These are phyloP conservation scores for Globisporangium carolinianum DNA, from an alignment of 352 stramenopile genomes.

Conservation along the genomic window DNA sequence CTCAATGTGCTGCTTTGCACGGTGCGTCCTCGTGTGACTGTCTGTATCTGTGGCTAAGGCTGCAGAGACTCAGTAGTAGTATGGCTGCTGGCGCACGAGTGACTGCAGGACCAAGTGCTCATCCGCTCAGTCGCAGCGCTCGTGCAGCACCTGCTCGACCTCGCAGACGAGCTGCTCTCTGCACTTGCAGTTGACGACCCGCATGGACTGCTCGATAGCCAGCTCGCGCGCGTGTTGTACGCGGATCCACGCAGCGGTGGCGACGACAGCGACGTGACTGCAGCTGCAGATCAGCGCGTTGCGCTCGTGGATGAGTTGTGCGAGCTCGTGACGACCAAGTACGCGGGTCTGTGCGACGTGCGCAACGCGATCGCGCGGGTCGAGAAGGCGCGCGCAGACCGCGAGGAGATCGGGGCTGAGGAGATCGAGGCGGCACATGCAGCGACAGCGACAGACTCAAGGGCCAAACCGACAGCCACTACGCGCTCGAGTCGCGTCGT, in stretches of 20 bases:
- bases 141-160: constrained; percentile 26
- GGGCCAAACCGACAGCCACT: constrained; percentile 1
- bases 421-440: background rate
- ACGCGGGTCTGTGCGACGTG: constrained; percentile 13
- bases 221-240: background rate
- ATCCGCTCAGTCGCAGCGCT: constrained; percentile 22
- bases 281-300: constrained; percentile 5
- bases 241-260: background rate
- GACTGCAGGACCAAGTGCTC: constrained; percentile 27
- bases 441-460: background rate
- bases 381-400: constrained; percentile 6
- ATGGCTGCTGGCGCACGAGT: background rate
- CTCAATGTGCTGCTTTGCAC: constrained; percentile 39
- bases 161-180: constrained; percentile 22
- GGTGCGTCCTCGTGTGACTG: constrained; percentile 8
- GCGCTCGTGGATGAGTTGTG: constrained; percentile 18
- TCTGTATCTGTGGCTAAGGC: background rate
- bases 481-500: constrained; percentile 11
- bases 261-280: background rate
- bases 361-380: constrained; percentile 2
- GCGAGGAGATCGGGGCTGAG: constrained; percentile 2
- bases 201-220: constrained; percentile 5
- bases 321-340: constrained; percentile 21
- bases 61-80: background rate
- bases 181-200: constrained; percentile 7